phyloP scores from a whole-genome alignment of 257 asterid genomes.

The Solanum habrochaites region DNA sequence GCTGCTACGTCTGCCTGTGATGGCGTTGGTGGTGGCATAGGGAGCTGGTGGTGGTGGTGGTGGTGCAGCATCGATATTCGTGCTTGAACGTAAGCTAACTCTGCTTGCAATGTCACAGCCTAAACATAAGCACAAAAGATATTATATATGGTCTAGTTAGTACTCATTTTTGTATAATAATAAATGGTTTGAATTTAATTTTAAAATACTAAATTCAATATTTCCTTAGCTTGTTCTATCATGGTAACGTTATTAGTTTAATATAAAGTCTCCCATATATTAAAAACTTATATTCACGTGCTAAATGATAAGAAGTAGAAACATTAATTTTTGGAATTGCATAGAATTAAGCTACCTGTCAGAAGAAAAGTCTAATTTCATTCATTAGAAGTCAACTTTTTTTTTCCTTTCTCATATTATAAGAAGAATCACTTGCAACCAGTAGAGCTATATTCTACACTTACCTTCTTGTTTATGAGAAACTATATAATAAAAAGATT shows the following conservation, averaged over 20 bases:
- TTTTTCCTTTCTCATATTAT: neutral
- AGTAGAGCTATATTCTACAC: neutral
- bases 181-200: fast-evolving
- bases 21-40: neutral
- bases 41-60: neutral
- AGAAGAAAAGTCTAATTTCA: neutral
- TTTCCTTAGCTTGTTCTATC: neutral
- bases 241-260: neutral
- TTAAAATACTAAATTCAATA: neutral
- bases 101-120: slow-evolving; percentile 83
- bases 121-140: neutral
- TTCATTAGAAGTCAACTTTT: neutral
- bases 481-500: neutral
- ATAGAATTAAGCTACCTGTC: neutral
- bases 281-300: neutral
- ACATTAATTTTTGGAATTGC: neutral
- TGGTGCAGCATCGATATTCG: slow-evolving; percentile 49
- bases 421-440: neutral
- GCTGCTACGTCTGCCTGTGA: neutral
- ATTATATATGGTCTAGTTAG: neutral
- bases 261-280: neutral
- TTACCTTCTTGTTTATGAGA: neutral
- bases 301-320: neutral
- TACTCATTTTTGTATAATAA: neutral
- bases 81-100: slow-evolving; percentile 70